These are phyloP conservation scores for Chaetoceros tenuissimus DNA, from an alignment of 108 stramenopile species.

Conservation along the genomic window DNA sequence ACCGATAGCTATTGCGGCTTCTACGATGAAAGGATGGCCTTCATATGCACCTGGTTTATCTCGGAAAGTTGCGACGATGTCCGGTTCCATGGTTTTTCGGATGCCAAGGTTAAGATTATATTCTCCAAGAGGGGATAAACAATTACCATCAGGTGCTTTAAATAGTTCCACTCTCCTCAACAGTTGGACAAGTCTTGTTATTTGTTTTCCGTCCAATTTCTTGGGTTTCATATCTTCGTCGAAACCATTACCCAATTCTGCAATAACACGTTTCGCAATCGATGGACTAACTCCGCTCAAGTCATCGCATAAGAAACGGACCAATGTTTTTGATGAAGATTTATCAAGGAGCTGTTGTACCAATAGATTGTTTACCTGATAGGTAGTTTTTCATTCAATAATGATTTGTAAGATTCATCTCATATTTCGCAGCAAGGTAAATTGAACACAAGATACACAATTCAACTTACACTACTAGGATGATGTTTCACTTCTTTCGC, in stretches of 20 bases:
- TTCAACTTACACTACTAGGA: constrained; percentile 61
- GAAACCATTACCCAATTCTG: constrained; percentile 43
- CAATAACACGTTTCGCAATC: constrained; percentile 56
- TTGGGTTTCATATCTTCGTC: constrained; percentile 39
- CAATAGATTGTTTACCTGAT: constrained; percentile 79
- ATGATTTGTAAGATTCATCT: background rate
- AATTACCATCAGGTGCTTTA: constrained; percentile 85
- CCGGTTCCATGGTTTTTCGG: constrained; percentile 86
- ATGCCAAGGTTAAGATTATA: constrained; percentile 97
- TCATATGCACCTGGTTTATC: constrained; percentile 74
- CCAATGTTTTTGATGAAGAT: constrained; percentile 57
- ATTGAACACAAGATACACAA: too few relatives aligned
- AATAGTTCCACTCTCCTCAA: constrained; percentile 69
- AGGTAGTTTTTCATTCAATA: too few relatives aligned
- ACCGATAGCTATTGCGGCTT: constrained; percentile 93
- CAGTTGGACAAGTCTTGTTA: constrained; percentile 80
- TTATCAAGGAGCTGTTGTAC: constrained; percentile 83
- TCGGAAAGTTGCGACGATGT: constrained; percentile 72
- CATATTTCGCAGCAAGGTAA: background rate
- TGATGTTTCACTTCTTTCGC: constrained; percentile 91
- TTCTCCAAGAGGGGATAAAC: constrained; percentile 90
- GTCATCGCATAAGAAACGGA: constrained; percentile 68
- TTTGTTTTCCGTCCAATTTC: constrained; percentile 51
- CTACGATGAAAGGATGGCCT: constrained; percentile 95
- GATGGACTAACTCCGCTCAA: constrained; percentile 50